phyloP scores from a whole-genome alignment of 805 yeast species.

The Monosporozyma siamensis region DNA sequence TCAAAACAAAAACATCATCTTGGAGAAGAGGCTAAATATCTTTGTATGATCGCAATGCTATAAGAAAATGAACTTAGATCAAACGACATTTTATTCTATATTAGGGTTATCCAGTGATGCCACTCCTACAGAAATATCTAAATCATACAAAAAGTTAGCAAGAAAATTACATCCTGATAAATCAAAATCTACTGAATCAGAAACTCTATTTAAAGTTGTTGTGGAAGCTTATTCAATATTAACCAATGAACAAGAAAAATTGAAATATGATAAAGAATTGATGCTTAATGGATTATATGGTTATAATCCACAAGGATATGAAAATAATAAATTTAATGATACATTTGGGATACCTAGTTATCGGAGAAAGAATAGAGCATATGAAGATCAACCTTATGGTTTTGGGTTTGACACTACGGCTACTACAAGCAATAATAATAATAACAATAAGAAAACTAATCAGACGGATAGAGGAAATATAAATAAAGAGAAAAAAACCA shows the following conservation, averaged over 20 bases:
- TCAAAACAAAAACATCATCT: too few species aligned
- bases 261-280: conserved; percentile 17
- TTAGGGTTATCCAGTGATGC: conserved; percentile 23
- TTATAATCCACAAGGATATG: conserved; percentile 12
- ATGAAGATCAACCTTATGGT: conserved; percentile 30
- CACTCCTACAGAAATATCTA: conserved; percentile 41
- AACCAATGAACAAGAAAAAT: conserved; percentile 17
- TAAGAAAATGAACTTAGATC: conserved; percentile 15
- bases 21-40: too few species aligned
- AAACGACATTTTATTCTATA: conserved; percentile 25
- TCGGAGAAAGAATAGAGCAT: conserved; percentile 19
- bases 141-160: conserved; percentile 71
- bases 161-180: conserved; percentile 74
- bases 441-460: not conserved
- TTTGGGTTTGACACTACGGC: conserved; percentile 17
- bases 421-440: not conserved
- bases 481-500: too few species aligned
- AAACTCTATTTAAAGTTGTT: conserved; percentile 25
- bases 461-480: too few species aligned
- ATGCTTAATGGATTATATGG: conserved; percentile 13
- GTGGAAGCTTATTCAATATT: conserved; percentile 27
- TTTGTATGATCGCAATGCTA: not conserved
- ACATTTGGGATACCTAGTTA: not conserved
- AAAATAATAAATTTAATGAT: conserved; percentile 2
- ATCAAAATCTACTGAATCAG: conserved; percentile 37